Evolutionary conservation across 148 eudicot genomes (phyloP).

Genomic region (Rhododendron vialii): DNA sequence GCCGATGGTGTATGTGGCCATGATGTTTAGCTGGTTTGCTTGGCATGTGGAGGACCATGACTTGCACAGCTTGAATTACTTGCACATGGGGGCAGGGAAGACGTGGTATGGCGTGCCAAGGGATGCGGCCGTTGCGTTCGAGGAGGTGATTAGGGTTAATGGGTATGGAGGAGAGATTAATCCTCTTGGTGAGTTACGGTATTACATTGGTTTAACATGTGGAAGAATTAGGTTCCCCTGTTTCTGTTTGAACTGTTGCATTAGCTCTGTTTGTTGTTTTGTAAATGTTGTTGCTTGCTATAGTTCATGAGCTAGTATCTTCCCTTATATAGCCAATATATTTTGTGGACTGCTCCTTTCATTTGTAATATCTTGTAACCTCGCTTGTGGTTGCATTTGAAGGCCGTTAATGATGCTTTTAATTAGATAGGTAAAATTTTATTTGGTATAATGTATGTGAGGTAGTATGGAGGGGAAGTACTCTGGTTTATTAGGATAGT

Average conservation of each 20-base stretch:
- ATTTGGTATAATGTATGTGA: neutral
- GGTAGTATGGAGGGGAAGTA: slow-evolving; percentile 1
- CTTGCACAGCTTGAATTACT: slow-evolving; percentile 91
- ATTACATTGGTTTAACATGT: neutral
- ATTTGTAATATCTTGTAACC: neutral
- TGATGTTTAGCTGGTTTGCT: slow-evolving; percentile 99
- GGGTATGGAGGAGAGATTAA: slow-evolving; percentile 96
- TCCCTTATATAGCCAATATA: neutral
- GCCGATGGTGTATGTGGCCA: slow-evolving; percentile 95
- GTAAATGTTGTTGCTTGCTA: slow-evolving; percentile 3
- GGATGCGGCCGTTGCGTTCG: slow-evolving; percentile 83
- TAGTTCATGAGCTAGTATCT: neutral
- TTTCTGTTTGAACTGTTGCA: neutral
- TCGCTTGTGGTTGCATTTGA: neutral
- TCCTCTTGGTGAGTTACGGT: slow-evolving; percentile 74
- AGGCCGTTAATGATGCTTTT: neutral
- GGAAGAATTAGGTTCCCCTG: slow-evolving; percentile 9
- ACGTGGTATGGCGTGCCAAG: slow-evolving; percentile 98
- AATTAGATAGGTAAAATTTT: neutral
- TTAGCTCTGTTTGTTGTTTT: slow-evolving; percentile 6
- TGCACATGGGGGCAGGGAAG: slow-evolving; percentile 88
- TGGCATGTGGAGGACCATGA: slow-evolving; percentile 99
- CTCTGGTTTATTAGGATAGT: neutral
- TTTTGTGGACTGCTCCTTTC: neutral
- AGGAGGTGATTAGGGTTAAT: slow-evolving; percentile 82